Percentiles rank a stretch among this genome's conserved stretches.
phyloP scores from a whole-genome alignment of 176 grass and related monocot species.

The Rhynchospora breviuscula region DNA sequence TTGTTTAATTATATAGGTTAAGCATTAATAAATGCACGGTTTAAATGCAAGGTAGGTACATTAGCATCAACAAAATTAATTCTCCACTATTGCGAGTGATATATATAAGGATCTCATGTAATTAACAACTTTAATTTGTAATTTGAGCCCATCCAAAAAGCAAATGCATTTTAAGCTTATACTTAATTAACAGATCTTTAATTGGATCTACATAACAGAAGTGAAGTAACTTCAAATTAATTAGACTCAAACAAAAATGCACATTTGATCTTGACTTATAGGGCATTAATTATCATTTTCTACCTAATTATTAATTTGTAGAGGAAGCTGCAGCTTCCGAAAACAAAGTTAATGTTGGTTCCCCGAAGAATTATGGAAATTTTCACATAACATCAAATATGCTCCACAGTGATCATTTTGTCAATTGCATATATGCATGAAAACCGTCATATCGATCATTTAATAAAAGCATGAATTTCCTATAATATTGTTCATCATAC shows the following conservation, averaged over 20 bases:
- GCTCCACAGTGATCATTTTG: not conserved
- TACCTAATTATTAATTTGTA: not conserved
- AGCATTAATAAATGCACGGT: too few relatives aligned
- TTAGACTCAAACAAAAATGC: not conserved
- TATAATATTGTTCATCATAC: too few relatives aligned
- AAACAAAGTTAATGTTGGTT: not conserved
- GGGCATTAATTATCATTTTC: not conserved
- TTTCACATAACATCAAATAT: not conserved
- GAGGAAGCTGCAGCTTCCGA: not conserved
- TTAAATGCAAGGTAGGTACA: too few relatives aligned
- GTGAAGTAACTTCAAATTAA: not conserved
- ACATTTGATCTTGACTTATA: not conserved
- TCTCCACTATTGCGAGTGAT: not conserved
- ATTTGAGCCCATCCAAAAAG: not conserved
- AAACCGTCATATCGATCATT: not conserved
- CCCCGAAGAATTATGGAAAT: not conserved
- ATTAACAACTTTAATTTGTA: not conserved
- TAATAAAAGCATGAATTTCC: not conserved
- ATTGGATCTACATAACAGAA: constrained; percentile 5
- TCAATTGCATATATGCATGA: not conserved
- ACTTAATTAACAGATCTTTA: not conserved
- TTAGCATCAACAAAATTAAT: not conserved
- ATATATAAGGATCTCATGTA: not conserved
- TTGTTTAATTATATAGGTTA: too few relatives aligned
- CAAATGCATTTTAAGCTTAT: not conserved